Base-by-base conservation (phyloP, 495 filamentous ascomycete genomes). In the Penicillium riverlandense region DNA sequence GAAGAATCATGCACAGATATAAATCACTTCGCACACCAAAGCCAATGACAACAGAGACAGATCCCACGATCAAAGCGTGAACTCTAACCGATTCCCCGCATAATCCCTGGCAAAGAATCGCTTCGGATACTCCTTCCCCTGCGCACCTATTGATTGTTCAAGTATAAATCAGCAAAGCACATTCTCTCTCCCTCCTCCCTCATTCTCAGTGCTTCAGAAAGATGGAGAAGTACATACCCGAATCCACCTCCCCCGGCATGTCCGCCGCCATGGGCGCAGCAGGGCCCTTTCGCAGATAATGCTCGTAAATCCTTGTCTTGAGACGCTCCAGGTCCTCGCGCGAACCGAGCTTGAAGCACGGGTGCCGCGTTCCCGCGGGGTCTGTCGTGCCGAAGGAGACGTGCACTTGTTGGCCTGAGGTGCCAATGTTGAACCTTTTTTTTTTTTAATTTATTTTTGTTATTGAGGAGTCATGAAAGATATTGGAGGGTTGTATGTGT, bases 91-190 rank as follows among this genome's bases (percentile, higher is more conserved):
- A 55, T 84, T 84, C 7, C 80, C 79, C 6, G 75, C 78, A 66
- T 66, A 83, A 49, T 83, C 80, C 41, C 79, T 64, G 1, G 78
- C 80, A 58, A 84, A 84, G 60, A 83, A 83, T 13, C 79, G 62
- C 28, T 55, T 64, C 1, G 78, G 78, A 52, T 80, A 82, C 50
- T 82, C 80, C 1, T 70, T 73, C 0, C 74, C 78, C 50, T 76
- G 61, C 0, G 61, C 57, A 6, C 78, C 78, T 77, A 22, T 22
- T 22, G 3, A 22, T 22, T 6, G 2, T 3, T 22, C 22, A 22
- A 22, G 38, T 36, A 42, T 13, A 13, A 14, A 27, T 30, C 29
- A 40, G 43, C 29, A 3, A 30, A 47, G 37, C 31, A 33, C 22
- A 16, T 14, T n/a, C 11, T 11, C n/a, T 6, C 30, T 2, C 11